Evolutionary conservation across 306 rosid species (phyloP).

Genomic region (Rosa chinensis): DNA sequence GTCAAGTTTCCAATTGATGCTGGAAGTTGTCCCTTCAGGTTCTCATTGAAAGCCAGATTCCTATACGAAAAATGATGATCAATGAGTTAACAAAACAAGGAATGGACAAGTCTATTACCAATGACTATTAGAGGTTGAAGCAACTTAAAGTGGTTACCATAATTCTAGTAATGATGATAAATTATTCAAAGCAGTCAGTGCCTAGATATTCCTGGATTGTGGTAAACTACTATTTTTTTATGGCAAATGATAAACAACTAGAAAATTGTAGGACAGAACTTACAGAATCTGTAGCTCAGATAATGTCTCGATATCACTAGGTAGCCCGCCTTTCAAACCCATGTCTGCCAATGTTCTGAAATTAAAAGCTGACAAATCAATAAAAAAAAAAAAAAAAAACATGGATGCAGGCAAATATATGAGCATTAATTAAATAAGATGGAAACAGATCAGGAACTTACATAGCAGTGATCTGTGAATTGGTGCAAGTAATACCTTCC

Average conservation of each 20-base stretch:
- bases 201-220: neutral
- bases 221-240: neutral
- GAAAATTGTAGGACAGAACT: slow-evolving; percentile 11
- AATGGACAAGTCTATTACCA: neutral
- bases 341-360: slow-evolving; percentile 37
- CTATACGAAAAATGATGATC: slow-evolving; percentile 22
- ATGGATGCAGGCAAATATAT: neutral
- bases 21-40: slow-evolving; percentile 39
- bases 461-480: slow-evolving; percentile 11
- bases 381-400: no score
- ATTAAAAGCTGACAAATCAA: neutral
- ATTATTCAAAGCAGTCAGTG: neutral
- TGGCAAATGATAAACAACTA: no score
- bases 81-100: neutral
- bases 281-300: slow-evolving; percentile 42
- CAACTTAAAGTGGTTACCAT: neutral
- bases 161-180: neutral
- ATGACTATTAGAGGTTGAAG: neutral
- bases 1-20: slow-evolving; percentile 37
- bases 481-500: neutral
- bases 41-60: slow-evolving; percentile 48
- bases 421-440: neutral
- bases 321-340: slow-evolving; percentile 35
- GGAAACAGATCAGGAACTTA: neutral
- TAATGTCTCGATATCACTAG: slow-evolving; percentile 42